These are phyloP conservation scores for Sugiyamaella pinicola DNA, from an alignment of 1,139 yeast genomes.

Conservation along the genomic window DNA sequence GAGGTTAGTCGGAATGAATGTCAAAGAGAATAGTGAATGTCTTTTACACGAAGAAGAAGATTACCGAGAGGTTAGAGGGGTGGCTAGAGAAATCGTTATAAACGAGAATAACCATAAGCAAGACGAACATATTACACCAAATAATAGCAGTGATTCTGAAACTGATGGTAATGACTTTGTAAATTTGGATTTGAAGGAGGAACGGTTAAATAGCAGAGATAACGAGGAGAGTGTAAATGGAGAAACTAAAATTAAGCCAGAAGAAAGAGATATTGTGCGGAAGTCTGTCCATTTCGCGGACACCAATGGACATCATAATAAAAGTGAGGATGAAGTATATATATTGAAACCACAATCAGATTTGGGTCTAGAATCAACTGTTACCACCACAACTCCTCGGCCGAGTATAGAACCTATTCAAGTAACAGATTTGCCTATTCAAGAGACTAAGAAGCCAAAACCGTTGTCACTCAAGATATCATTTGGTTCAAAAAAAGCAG, in stretches of 20 bases:
- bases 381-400: neutral
- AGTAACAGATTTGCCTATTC: neutral
- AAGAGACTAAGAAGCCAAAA: constrained; percentile 18
- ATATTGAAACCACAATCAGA: neutral
- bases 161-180: constrained; percentile 6
- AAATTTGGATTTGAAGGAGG: constrained; percentile 3
- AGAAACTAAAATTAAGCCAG: neutral
- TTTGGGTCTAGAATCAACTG: neutral
- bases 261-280: neutral
- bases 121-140: neutral
- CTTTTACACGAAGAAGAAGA: constrained; percentile 12
- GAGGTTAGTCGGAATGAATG: constrained; percentile 33
- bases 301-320: neutral
- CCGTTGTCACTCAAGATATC: constrained; percentile 30
- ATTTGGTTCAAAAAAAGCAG: constrained; percentile 26
- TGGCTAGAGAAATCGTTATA: too few species aligned
- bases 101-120: neutral
- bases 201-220: neutral
- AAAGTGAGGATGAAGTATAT: neutral
- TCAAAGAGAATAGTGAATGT: constrained; percentile 28
- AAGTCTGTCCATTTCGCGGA: constrained; percentile 2
- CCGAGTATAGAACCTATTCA: neutral
- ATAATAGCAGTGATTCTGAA: constrained; percentile 4
- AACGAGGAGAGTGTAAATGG: neutral
- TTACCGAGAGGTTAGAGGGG: constrained; percentile 15